Evolutionary conservation across 2,329 filamentous ascomycete species (phyloP).

Genomic region (Fusarium tanahbumbuense): DNA sequence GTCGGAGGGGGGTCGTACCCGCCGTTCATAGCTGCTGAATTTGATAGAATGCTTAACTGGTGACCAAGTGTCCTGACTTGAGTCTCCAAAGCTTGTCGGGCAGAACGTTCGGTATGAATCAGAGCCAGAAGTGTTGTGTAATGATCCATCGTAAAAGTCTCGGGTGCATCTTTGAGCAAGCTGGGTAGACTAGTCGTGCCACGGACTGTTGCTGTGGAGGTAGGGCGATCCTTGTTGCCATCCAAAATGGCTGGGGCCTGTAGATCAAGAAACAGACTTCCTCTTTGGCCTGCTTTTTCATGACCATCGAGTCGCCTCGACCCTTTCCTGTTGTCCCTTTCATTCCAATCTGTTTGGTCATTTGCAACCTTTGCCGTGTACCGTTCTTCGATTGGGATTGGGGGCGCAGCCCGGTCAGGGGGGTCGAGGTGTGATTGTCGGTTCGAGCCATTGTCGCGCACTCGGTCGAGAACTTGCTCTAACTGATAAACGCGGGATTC

Average conservation of each 20-base stretch:
- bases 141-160: slow-evolving; percentile 57
- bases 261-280: slow-evolving; percentile 56
- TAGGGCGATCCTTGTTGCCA: slow-evolving; percentile 50
- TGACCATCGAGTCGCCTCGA: slow-evolving; percentile 48
- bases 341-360: slow-evolving; percentile 3
- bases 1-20: slow-evolving; percentile 50
- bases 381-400: slow-evolving; percentile 40
- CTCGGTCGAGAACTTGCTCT: slow-evolving; percentile 63
- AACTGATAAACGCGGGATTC: slow-evolving; percentile 65
- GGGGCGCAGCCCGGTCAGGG: slow-evolving; percentile 44
- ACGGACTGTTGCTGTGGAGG: slow-evolving; percentile 61
- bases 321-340: slow-evolving; percentile 8
- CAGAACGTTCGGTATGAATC: slow-evolving; percentile 67
- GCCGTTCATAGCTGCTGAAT: slow-evolving; percentile 44
- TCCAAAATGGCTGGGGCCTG: slow-evolving; percentile 10
- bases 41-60: slow-evolving; percentile 61
- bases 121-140: slow-evolving; percentile 63
- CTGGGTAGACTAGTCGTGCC: slow-evolving; percentile 59
- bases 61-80: slow-evolving; percentile 66
- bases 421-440: slow-evolving; percentile 50
- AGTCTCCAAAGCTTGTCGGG: slow-evolving; percentile 65
- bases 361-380: not conserved
- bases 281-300: slow-evolving; percentile 52
- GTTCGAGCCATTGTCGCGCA: slow-evolving; percentile 60
- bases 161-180: slow-evolving; percentile 50